Base-by-base conservation (phyloP, 345 rosid genomes). In the Salix dunnii region DNA sequence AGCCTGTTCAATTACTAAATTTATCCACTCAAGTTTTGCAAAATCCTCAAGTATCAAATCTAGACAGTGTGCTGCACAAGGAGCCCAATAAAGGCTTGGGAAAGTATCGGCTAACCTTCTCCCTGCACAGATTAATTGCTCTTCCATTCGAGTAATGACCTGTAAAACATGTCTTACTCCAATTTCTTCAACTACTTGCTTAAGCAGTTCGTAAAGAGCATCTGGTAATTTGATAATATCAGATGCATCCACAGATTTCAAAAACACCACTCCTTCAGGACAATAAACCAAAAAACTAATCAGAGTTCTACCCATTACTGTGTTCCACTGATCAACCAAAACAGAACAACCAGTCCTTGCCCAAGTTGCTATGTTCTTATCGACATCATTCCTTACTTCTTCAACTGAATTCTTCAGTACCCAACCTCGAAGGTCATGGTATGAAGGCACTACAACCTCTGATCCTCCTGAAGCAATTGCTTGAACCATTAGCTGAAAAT, bases 11-110 rank as follows among this genome's bases (percentile, higher is more conserved):
- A 77, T 55, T 20, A 49, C 74, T 63, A n/a, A 21, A 16, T 28
- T 72, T 77, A 61, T 80, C 77, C 79, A 71, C 36, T 58, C 80
- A 51, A 74, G 51, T 40, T 74, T 74, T 30, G 77, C 67, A 46
- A 80, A 77, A 60, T 71, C 83, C 14, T 61, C 70, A n/a, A 80
- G 74, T 36, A 77, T 71, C 72, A 80, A 71, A 60, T 82, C 74
- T 31, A 84, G 13, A 33, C 86, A 75, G 40, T 80, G 80, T 33
- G 84, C 72, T 5, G 80, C 80, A 75, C 78, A 84, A 36, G 84
- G 78, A 33, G 78, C 73, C 84, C 80, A 84, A 68, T 40, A 61
- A 23, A 84, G 67, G 21, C 28, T 58, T 7, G 77, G 71, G 69
- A 76, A 77, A 51, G 68, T 72, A 42, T 77, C 73, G 17, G 21